A percentile compares a stretch with the other conserved stretches of the same genome.
phyloP scores from a whole-genome alignment of 169 alveolate genomes.

The Cryptosporidium baileyi region DNA sequence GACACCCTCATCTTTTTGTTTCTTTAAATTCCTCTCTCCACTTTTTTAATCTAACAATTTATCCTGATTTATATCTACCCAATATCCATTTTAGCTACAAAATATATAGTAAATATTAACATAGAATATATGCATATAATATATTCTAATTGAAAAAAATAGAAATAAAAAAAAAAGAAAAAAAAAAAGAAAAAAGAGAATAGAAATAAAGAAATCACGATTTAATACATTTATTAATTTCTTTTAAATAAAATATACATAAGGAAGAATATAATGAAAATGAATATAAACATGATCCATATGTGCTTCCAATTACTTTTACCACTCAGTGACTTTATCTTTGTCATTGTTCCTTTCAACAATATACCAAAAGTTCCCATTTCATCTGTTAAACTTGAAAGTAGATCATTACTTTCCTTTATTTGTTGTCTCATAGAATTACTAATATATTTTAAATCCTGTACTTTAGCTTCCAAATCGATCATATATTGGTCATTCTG shows the following conservation, averaged over 20 bases:
- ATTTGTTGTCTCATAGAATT: conserved; percentile 57
- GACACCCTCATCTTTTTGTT: too few relatives aligned
- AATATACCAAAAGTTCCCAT: conserved; percentile 61
- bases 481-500: conserved; percentile 68
- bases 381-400: conserved; percentile 51
- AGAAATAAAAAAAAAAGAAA: too few relatives aligned
- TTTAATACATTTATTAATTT: not conserved
- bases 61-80: too few relatives aligned
- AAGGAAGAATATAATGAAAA: conserved; percentile 16
- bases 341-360: conserved; percentile 37
- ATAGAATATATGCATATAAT: too few relatives aligned
- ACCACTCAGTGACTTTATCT: conserved; percentile 37
- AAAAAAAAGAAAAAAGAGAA: too few relatives aligned
- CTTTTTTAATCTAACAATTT: too few relatives aligned
- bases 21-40: too few relatives aligned
- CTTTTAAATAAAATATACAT: conserved; percentile 51
- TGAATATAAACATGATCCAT: conserved; percentile 38
- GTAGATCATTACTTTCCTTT: conserved; percentile 59
- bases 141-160: too few relatives aligned
- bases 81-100: too few relatives aligned
- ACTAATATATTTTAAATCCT: conserved; percentile 39
- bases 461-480: conserved; percentile 56
- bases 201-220: too few relatives aligned
- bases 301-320: conserved; percentile 40
- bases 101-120: too few relatives aligned